Evolutionary conservation across 768 basidiomycete genomes (phyloP).

Genomic region (Rhodotorula diobovata): DNA sequence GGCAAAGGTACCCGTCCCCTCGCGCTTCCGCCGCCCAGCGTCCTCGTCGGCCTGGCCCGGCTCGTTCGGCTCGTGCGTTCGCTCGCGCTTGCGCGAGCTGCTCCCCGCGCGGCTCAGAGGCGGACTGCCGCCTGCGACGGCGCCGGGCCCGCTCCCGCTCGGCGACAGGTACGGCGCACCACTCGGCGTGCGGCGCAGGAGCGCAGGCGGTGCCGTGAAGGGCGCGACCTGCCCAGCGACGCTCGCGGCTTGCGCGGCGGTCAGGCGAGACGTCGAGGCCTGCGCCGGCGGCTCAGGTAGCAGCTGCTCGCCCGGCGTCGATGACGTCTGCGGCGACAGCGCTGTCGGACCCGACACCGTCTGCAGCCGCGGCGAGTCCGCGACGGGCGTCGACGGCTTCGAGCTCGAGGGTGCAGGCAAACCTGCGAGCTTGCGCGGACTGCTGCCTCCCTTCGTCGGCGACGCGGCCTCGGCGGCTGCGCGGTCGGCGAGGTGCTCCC

Average conservation of each 20-base stretch:
- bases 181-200: neutral
- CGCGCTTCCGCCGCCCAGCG: neutral
- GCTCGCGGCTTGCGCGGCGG: neutral
- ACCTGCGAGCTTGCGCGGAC: no score
- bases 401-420: neutral
- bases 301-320: neutral
- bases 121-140: no score
- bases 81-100: neutral
- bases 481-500: neutral
- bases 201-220: neutral
- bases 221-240: slow-evolving; percentile 4
- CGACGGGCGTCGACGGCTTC: no score
- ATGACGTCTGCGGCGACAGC: neutral
- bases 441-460: neutral
- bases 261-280: neutral
- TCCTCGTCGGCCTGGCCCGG: neutral
- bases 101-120: neutral
- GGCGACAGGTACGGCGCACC: neutral
- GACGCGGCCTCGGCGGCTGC: neutral
- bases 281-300: neutral
- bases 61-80: neutral
- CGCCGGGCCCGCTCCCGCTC: no score
- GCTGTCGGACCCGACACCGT: neutral
- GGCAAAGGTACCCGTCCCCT: neutral
- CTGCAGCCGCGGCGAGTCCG: neutral